phyloP scores from a whole-genome alignment of 805 yeast genomes.

The Starmerella khaoyaiensis region DNA sequence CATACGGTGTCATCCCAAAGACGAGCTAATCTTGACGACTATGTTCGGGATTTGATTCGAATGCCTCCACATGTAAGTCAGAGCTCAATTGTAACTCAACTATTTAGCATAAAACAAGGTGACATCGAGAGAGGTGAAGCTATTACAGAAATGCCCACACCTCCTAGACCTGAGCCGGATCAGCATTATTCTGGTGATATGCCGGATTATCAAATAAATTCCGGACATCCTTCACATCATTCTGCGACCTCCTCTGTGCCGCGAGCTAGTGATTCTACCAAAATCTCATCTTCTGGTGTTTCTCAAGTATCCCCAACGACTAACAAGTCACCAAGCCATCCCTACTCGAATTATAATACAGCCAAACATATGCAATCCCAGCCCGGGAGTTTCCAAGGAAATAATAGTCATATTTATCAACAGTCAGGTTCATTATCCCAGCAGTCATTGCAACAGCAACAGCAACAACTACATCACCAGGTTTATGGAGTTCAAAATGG shows the following conservation, averaged over 20 bases:
- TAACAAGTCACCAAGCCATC: background rate
- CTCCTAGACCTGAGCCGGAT: conserved; percentile 17
- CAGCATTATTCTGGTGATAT: conserved; percentile 14
- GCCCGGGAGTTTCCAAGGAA: background rate
- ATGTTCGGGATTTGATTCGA: conserved; percentile 45
- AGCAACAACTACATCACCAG: conserved; percentile 1
- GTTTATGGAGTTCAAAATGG: conserved; percentile 4
- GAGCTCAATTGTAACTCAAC: conserved; percentile 49
- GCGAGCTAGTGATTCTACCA: no score
- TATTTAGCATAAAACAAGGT: conserved; percentile 57
- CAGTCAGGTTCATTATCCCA: no score
- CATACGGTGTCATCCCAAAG: conserved; percentile 53
- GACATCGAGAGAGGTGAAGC: conserved; percentile 38
- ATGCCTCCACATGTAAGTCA: conserved; percentile 68
- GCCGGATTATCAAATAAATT: conserved; percentile 3
- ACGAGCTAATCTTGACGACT: conserved; percentile 42
- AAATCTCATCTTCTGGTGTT: no score
- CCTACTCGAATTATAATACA: background rate
- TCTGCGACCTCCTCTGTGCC: no score
- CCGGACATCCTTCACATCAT: no score
- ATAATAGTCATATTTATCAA: no score
- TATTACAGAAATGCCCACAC: conserved; percentile 28
- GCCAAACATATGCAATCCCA: background rate
- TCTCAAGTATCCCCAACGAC: background rate
- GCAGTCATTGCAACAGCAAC: no score